Conservation (phyloP, 2,329 filamentous ascomycete genomes). For the Mycosphaerella sp. region DNA sequence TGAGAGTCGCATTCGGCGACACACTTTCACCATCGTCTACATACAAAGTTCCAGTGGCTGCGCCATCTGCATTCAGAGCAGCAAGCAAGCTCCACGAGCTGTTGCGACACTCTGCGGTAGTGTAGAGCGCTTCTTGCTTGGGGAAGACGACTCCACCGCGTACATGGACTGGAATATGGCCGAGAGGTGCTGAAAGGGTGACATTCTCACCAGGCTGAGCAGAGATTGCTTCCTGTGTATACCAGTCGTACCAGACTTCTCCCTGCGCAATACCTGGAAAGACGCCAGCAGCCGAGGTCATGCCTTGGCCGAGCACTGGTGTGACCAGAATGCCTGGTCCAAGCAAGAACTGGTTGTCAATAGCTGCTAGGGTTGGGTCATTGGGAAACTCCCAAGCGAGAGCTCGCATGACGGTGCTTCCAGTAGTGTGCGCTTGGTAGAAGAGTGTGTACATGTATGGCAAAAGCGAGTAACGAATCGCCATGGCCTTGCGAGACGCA, state of each 20-base stretch:
- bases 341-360: constrained; percentile 66
- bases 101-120: constrained; percentile 55
- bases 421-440: constrained; percentile 57
- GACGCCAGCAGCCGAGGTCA: constrained; percentile 56
- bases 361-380: constrained; percentile 59
- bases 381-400: constrained; percentile 68
- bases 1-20: constrained; percentile 48
- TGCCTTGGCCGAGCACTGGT: constrained; percentile 59
- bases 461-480: constrained; percentile 62
- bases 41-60: constrained; percentile 58
- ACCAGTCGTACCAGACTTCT: constrained; percentile 73
- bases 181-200: constrained; percentile 55
- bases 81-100: constrained; percentile 63
- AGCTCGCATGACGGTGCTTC: constrained; percentile 65
- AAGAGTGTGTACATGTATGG: constrained; percentile 73
- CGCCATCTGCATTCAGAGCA: constrained; percentile 50
- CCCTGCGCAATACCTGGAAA: constrained; percentile 59
- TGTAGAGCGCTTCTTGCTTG: constrained; percentile 61
- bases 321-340: constrained; percentile 60
- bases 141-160: constrained; percentile 63
- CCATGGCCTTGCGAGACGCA: constrained; percentile 60
- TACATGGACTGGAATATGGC: constrained; percentile 65
- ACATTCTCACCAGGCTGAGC: constrained; percentile 50
- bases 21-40: constrained; percentile 69
- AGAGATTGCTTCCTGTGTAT: constrained; percentile 54